Evolutionary conservation across 2,329 filamentous ascomycete species (phyloP).

Genomic region (Phyllosticta citribraziliensis): DNA sequence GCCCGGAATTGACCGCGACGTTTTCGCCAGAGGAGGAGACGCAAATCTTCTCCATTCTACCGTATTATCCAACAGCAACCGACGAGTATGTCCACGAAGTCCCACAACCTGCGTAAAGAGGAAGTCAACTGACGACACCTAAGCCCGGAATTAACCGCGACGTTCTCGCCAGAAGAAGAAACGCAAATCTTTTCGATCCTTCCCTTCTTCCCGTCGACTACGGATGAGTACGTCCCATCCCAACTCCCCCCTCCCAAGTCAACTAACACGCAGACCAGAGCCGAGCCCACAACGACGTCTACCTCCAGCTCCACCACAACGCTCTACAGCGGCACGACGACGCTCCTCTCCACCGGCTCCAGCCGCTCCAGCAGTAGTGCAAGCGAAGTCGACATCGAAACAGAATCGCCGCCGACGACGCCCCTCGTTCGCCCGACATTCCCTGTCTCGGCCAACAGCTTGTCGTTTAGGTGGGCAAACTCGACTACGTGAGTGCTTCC

Average conservation of each 20-base stretch:
- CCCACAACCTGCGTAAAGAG: too few relatives aligned
- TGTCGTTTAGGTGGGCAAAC: neutral
- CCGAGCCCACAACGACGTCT: neutral
- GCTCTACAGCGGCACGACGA: conserved; percentile 1
- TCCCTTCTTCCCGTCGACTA: neutral
- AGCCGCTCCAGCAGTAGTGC: conserved; percentile 5
- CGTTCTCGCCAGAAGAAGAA: neutral
- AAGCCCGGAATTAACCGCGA: neutral
- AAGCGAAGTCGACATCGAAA: neutral
- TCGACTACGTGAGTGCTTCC: neutral
- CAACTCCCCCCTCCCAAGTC: neutral
- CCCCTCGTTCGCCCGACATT: neutral
- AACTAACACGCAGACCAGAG: neutral
- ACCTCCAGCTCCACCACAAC: neutral
- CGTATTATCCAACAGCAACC: too few relatives aligned
- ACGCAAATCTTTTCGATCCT: neutral
- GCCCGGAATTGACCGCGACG: too few relatives aligned
- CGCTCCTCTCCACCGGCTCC: neutral
- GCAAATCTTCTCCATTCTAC: neutral
- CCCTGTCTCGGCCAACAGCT: neutral
- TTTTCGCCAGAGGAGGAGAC: neutral
- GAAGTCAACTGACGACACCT: too few relatives aligned
- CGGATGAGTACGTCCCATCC: neutral
- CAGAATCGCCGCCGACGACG: neutral
- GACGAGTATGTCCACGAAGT: too few relatives aligned